Conservation (phyloP, 148 eudicot species). For the Dianthus caryophyllus region DNA sequence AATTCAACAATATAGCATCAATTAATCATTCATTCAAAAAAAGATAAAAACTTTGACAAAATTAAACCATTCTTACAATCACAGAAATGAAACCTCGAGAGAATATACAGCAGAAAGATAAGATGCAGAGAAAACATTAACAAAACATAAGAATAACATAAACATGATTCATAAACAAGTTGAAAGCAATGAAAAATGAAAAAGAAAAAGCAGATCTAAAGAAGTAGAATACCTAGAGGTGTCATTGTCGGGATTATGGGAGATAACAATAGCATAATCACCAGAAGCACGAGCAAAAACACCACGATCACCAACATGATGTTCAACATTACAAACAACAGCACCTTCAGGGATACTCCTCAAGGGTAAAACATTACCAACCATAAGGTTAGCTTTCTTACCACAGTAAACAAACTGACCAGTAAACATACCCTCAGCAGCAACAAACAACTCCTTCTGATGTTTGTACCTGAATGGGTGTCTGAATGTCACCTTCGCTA, state of each 20-base stretch:
- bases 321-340: constrained; percentile 41
- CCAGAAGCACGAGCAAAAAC: constrained; percentile 39
- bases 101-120: too few relatives aligned
- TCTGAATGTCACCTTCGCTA: constrained; percentile 33
- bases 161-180: too few relatives aligned
- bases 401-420: constrained; percentile 41
- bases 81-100: too few relatives aligned
- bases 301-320: constrained; percentile 49
- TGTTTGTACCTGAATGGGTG: constrained; percentile 39
- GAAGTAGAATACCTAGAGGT: constrained; percentile 25
- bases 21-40: too few relatives aligned
- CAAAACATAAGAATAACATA: too few relatives aligned
- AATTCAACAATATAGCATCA: too few relatives aligned
- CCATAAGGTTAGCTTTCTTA: constrained; percentile 35
- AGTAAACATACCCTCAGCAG: constrained; percentile 39
- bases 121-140: too few relatives aligned
- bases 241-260: constrained; percentile 41
- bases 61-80: too few relatives aligned
- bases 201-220: not conserved
- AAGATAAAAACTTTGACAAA: too few relatives aligned
- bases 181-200: not conserved
- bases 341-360: constrained; percentile 42
- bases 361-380: constrained; percentile 35
- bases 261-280: constrained; percentile 43
- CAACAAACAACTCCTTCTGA: constrained; percentile 36